These are phyloP conservation scores for Albugo candida DNA, from an alignment of 352 stramenopile genomes.

Conservation along the genomic window DNA sequence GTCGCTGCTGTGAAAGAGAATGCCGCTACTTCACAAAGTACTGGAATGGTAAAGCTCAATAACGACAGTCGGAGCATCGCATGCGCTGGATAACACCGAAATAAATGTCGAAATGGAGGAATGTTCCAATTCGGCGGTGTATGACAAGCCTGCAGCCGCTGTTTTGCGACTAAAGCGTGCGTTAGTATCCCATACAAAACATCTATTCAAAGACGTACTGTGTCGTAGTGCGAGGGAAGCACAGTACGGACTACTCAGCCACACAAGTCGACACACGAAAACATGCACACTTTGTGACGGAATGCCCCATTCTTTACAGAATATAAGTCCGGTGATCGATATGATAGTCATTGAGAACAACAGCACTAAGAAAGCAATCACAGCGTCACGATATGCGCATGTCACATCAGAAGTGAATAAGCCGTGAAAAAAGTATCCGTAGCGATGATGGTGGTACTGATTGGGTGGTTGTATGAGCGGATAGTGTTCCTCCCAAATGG, in stretches of 20 bases:
- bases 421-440: constrained; percentile 60
- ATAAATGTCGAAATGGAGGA: constrained; percentile 53
- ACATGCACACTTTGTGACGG: constrained; percentile 24
- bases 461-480: constrained; percentile 66
- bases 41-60: constrained; percentile 62
- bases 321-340: constrained; percentile 57
- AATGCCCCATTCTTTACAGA: constrained; percentile 70
- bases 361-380: constrained; percentile 59
- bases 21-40: constrained; percentile 62
- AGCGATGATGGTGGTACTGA: constrained; percentile 27
- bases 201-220: constrained; percentile 18
- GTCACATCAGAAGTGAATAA: constrained; percentile 77
- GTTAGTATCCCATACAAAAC: not conserved
- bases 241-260: constrained; percentile 48
- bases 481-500: constrained; percentile 80
- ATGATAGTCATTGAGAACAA: constrained; percentile 65
- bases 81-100: constrained; percentile 61
- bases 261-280: constrained; percentile 34
- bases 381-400: constrained; percentile 62
- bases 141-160: constrained; percentile 52
- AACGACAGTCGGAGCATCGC: constrained; percentile 55
- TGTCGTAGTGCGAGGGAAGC: constrained; percentile 52
- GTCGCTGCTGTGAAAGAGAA: constrained; percentile 75
- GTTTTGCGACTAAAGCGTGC: constrained; percentile 25
- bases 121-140: constrained; percentile 72